Conservation (phyloP, 2,329 filamentous ascomycete genomes). For the Aureobasidium sp. region DNA sequence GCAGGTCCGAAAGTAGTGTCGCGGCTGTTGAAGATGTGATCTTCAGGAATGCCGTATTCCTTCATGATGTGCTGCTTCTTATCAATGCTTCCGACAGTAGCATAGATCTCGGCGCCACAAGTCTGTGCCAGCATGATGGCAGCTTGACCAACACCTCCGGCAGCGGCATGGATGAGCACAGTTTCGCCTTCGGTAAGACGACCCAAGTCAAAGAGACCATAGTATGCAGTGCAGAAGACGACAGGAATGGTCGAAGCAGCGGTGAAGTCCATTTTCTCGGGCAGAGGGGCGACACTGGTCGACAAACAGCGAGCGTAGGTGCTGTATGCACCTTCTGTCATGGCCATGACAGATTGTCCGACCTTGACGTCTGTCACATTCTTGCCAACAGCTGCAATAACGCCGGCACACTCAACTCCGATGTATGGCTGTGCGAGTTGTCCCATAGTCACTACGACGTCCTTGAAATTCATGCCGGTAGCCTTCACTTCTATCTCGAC, state of each 20-base stretch:
- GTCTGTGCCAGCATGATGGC: constrained; percentile 1
- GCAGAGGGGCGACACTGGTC: not conserved
- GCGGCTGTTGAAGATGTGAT: constrained; percentile 23
- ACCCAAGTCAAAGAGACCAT: constrained; percentile 21
- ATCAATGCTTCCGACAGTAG: constrained; percentile 1
- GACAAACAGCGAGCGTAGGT: not conserved
- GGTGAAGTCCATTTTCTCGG: constrained; percentile 16
- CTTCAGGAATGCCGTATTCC: constrained; percentile 15
- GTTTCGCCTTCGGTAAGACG: constrained; percentile 25
- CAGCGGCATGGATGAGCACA: constrained; percentile 1
- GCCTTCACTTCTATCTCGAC: constrained; percentile 16
- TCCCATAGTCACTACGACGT: constrained; percentile 13
- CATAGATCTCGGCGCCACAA: constrained; percentile 2
- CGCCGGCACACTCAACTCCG: constrained; percentile 10
- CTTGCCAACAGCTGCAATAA: not conserved
- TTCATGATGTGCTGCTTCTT: constrained; percentile 4
- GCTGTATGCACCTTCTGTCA: constrained; percentile 5
- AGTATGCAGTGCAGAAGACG: constrained; percentile 19
- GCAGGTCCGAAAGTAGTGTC: constrained; percentile 20
- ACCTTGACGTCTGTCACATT: not conserved
- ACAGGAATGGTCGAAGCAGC: constrained; percentile 19
- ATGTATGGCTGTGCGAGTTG: constrained; percentile 3
- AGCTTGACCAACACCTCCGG: constrained; percentile 1
- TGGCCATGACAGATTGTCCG: constrained; percentile 4
- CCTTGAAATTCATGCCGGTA: constrained; percentile 16